Percentiles rank a stretch among this genome's conserved stretches.
phyloP scores from a whole-genome alignment of 305 asterid genomes.

The Fraxinus platypoda region DNA sequence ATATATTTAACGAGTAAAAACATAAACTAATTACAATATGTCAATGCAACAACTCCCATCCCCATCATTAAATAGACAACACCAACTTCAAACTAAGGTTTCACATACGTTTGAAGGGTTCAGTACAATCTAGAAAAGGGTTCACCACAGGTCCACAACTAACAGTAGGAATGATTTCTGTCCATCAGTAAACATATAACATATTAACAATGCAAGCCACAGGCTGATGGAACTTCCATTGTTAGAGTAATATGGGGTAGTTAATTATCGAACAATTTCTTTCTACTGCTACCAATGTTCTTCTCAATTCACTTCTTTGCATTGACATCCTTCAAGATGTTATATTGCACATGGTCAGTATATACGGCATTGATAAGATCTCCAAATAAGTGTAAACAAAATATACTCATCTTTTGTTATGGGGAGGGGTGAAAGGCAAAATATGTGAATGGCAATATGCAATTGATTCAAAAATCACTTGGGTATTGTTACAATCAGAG shows the following conservation, averaged over 20 bases:
- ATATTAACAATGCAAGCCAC: not conserved
- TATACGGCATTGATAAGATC: not conserved
- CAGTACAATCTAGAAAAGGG: not conserved
- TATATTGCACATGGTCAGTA: not conserved
- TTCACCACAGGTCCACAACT: not conserved
- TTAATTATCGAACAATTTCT: not conserved
- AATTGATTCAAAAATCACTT: not conserved
- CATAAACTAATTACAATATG: not conserved
- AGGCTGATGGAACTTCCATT: not conserved
- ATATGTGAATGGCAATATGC: not conserved
- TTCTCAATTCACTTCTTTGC: not conserved
- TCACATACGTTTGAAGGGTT: not conserved
- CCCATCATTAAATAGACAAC: not conserved
- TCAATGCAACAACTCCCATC: constrained; percentile 1
- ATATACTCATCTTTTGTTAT: not conserved
- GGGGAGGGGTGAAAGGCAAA: not conserved
- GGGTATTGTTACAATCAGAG: not conserved
- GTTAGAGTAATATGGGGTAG: not conserved
- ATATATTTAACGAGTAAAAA: not conserved
- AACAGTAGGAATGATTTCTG: not conserved
- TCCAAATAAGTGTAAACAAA: not conserved
- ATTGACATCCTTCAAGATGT: not conserved
- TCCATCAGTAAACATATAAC: not conserved
- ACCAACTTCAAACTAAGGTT: not conserved
- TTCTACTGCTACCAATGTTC: not conserved